phyloP scores from a whole-genome alignment of 2,329 filamentous ascomycete genomes.

The Diaporthe vaccinii region DNA sequence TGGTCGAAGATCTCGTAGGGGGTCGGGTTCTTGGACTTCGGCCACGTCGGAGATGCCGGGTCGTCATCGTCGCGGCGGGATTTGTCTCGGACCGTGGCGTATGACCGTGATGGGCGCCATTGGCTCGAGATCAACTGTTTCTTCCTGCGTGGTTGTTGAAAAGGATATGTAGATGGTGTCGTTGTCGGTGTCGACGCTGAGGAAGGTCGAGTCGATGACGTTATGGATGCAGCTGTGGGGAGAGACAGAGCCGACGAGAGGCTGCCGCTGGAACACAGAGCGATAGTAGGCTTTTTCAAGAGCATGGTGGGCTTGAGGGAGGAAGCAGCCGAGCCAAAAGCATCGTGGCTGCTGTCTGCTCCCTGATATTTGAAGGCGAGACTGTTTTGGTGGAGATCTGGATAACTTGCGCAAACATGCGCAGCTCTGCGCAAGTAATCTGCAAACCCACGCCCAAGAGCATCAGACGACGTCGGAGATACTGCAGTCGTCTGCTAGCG shows the following conservation, averaged over 20 bases:
- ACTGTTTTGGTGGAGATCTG: not conserved
- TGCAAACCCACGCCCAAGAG: not conserved
- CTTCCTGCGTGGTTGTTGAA: not conserved
- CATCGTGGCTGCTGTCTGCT: slow-evolving; percentile 33
- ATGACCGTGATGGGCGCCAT: slow-evolving; percentile 38
- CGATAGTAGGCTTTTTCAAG: slow-evolving; percentile 47
- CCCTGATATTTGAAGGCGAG: not conserved
- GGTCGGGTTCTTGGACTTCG: slow-evolving; percentile 69
- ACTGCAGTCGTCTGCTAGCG: not conserved
- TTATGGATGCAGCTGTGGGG: slow-evolving; percentile 42
- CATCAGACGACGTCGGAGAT: slow-evolving; percentile 11
- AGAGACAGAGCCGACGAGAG: slow-evolving; percentile 41
- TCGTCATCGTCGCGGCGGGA: not conserved
- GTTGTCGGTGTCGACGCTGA: slow-evolving; percentile 10
- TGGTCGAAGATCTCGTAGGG: slow-evolving; percentile 90
- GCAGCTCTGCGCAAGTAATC: not conserved
- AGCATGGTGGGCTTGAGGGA: slow-evolving; percentile 42
- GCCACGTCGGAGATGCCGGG: slow-evolving; percentile 56
- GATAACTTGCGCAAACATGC: not conserved
- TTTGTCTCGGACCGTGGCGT: slow-evolving; percentile 43
- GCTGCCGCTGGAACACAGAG: slow-evolving; percentile 46
- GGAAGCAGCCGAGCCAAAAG: not conserved
- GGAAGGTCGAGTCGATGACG: slow-evolving; percentile 42
- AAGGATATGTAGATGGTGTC: not conserved
- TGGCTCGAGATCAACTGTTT: not conserved